phyloP scores from a whole-genome alignment of 768 basidiomycete species.

The Boletus insuetus region DNA sequence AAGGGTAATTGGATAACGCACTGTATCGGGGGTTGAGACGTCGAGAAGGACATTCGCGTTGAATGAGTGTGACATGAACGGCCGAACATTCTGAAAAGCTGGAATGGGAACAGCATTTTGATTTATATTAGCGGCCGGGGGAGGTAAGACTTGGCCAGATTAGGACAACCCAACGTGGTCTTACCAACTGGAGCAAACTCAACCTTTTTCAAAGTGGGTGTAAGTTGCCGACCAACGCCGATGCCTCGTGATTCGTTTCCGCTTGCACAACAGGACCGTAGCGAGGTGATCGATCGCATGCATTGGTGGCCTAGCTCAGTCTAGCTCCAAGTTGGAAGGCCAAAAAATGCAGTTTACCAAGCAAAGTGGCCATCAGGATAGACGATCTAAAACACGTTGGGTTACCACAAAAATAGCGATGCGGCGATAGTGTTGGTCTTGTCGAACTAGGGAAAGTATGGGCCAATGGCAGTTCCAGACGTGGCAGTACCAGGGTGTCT shows the following conservation, averaged over 20 bases:
- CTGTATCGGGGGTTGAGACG: too few species aligned
- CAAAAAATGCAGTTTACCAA: neutral
- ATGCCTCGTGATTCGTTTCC: conserved; percentile 30
- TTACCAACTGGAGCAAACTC: neutral
- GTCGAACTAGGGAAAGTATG: too few species aligned
- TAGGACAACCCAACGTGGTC: conserved; percentile 13
- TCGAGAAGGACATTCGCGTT: too few species aligned
- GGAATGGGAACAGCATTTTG: neutral
- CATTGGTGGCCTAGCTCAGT: conserved; percentile 5
- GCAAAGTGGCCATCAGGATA: neutral
- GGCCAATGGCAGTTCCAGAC: too few species aligned
- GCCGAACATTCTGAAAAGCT: neutral
- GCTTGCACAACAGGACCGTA: neutral
- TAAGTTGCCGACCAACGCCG: conserved; percentile 11
- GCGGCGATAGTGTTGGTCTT: too few species aligned
- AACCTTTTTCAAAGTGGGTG: neutral
- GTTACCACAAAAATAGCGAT: too few species aligned
- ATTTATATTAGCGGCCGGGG: conserved; percentile 13
- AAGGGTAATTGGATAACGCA: too few species aligned
- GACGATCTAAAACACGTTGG: conserved; percentile 1
- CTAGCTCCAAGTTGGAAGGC: neutral
- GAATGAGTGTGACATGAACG: conserved; percentile 8
- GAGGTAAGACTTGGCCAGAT: conserved; percentile 9
- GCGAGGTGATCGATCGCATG: conserved; percentile 13
- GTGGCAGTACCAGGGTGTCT: too few species aligned